Base-by-base conservation (phyloP, 306 rosid genomes). In the Sophora flavescens region DNA sequence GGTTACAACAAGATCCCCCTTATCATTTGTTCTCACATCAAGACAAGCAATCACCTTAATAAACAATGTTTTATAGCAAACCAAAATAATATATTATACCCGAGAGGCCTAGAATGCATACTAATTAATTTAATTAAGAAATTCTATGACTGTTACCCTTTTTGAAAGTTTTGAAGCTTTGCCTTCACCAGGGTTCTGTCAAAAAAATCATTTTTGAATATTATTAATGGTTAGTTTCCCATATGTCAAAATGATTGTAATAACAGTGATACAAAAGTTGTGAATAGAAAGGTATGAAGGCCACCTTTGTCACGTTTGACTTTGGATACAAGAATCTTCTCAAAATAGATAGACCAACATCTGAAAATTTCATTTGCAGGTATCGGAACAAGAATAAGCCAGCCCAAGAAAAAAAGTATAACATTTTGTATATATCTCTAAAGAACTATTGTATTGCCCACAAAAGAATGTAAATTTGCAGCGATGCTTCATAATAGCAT, bases 1-100 rank as follows among this genome's bases (percentile, higher is more conserved):
- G 83, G 99, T 95, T 72, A 95, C 99, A 81, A 95, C 97, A 75
- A 92, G 99, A 78, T 92, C 99, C 70, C 99, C 98, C 0, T 75
- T 87, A 82, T 95, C 99, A 82, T 95, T 95, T 68, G 98, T 7
- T 83, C 99, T 88, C 86, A 92, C 99, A 79, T 95, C 99, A 57
- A 95, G 97, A 79, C 99, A 95, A 66, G 97, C 99, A 88, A 95
- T 92, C 78, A 95, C 97, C 99, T 95, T 80, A 42, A 71, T 18
- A 73, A 16, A 64, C 75, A 53, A 85, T 4, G 36, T 8, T 70
- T 15, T 63, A 82, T 48, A 83, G 81, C 35, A 62, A 72, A 80
- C 39, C 66, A 76, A 67, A 76, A 78, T 45, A 66, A 6, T 4
- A 50, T 33, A 64, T 53, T 9, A 36, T 41, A 63, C 58, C 6